Percentiles rank a stretch among this genome's conserved stretches.
phyloP scores from a whole-genome alignment of 2,329 filamentous ascomycete genomes.

The Aspergillus sp. region DNA sequence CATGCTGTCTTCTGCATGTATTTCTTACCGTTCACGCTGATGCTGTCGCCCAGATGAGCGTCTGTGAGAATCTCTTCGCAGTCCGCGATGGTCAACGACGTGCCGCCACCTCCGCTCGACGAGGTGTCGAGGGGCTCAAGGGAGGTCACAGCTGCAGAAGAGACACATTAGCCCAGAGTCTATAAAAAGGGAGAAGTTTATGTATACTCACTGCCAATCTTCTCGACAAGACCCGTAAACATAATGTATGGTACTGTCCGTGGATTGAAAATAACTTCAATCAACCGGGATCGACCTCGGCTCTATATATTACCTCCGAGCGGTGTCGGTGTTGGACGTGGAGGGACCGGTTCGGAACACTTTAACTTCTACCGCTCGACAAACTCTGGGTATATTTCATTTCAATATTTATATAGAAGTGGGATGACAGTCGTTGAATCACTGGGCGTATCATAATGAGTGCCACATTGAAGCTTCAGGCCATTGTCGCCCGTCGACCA shows the following conservation, averaged over 20 bases:
- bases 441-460: slow-evolving; percentile 14
- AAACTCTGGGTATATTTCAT: too few relatives aligned
- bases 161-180: slow-evolving; percentile 17
- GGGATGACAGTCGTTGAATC: background rate
- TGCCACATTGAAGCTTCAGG: slow-evolving; percentile 16
- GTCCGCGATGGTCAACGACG: slow-evolving; percentile 77
- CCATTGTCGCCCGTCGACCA: slow-evolving; percentile 15
- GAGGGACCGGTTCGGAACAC: too few relatives aligned
- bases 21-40: slow-evolving; percentile 70
- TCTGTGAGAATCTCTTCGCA: slow-evolving; percentile 70
- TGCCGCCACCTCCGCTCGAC: slow-evolving; percentile 63
- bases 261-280: background rate
- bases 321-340: background rate
- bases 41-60: slow-evolving; percentile 82
- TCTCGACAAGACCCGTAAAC: slow-evolving; percentile 94
- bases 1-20: background rate
- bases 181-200: slow-evolving; percentile 5
- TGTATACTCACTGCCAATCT: slow-evolving; percentile 68
- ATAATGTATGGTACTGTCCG: slow-evolving; percentile 43
- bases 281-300: background rate
- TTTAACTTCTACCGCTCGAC: too few relatives aligned
- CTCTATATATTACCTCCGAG: slow-evolving; percentile 4
- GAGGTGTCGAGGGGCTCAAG: slow-evolving; percentile 73
- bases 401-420: background rate
- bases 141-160: slow-evolving; percentile 63